A percentile compares a stretch with the other conserved stretches of the same genome.
These are phyloP conservation scores for Blumeria hordei DNA, from an alignment of 2,329 filamentous ascomycete genomes.

Conservation along the genomic window DNA sequence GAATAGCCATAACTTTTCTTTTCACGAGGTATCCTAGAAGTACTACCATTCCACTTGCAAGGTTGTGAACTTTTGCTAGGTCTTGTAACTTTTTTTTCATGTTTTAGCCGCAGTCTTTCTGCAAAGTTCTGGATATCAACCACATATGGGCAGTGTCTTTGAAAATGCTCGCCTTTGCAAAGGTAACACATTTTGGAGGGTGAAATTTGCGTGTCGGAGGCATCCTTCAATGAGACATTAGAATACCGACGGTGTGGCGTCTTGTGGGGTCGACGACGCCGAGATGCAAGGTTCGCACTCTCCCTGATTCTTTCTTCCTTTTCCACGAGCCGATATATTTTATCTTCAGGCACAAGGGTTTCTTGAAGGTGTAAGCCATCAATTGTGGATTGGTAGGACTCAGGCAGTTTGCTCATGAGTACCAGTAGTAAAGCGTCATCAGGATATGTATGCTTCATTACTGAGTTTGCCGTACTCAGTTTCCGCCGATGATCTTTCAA, in stretches of 20 bases:
- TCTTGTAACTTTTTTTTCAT: background rate
- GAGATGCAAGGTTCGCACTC: background rate
- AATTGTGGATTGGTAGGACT: background rate
- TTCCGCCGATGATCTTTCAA: background rate
- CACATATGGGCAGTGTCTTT: background rate
- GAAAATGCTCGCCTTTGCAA: background rate
- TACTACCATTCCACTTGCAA: background rate
- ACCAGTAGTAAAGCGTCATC: background rate
- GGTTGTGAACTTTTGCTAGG: background rate
- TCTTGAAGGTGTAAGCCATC: constrained; percentile 1
- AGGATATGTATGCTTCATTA: background rate
- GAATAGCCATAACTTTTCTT: constrained; percentile 1
- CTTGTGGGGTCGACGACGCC: background rate
- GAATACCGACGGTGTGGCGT: background rate
- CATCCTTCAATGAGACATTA: background rate
- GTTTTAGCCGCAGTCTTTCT: background rate
- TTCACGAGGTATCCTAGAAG: background rate
- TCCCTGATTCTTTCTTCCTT: background rate
- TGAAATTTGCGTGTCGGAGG: background rate
- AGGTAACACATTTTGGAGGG: constrained; percentile 2
- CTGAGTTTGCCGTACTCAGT: background rate
- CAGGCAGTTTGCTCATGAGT: constrained; percentile 1
- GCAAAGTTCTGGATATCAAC: background rate
- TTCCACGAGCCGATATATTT: background rate
- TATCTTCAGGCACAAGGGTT: background rate